phyloP scores from a whole-genome alignment of 768 basidiomycete species.

The Pulveroboletus sp. region DNA sequence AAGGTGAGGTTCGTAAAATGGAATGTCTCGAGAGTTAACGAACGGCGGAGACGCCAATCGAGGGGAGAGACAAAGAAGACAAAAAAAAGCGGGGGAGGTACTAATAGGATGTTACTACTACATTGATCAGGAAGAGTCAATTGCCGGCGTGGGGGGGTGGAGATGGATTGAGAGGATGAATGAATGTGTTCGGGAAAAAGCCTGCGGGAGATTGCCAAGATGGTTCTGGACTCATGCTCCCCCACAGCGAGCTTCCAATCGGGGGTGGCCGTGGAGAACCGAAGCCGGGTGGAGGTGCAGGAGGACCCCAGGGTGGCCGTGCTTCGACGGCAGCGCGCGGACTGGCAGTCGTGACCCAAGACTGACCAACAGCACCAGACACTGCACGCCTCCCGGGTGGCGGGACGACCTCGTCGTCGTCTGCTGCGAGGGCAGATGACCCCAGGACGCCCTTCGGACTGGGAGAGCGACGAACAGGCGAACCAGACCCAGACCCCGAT shows the following conservation, averaged over 20 bases:
- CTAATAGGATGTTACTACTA: constrained; percentile 20
- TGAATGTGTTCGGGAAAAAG: constrained; percentile 46
- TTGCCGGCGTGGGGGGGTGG: constrained; percentile 40
- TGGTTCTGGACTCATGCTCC: constrained; percentile 33
- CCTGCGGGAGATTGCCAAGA: constrained; percentile 48
- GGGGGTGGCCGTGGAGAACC: constrained; percentile 33
- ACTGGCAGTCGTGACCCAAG: constrained; percentile 45
- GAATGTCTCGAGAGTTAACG: constrained; percentile 13
- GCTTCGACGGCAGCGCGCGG: constrained; percentile 40
- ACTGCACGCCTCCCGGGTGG: constrained; percentile 42
- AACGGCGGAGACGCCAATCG: neutral
- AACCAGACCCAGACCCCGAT: constrained; percentile 55
- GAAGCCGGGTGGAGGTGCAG: constrained; percentile 33
- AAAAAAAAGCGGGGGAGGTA: constrained; percentile 1
- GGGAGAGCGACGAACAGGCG: constrained; percentile 46
- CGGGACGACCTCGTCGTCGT: constrained; percentile 74
- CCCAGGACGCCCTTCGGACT: constrained; percentile 67
- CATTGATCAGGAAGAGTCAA: constrained; percentile 24
- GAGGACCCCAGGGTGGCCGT: constrained; percentile 45
- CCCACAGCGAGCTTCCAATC: constrained; percentile 39
- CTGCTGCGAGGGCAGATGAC: constrained; percentile 71
- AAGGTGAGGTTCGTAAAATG: constrained; percentile 1
- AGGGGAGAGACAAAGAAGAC: neutral
- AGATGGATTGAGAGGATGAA: constrained; percentile 45
- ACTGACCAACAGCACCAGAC: constrained; percentile 39